Conservation (phyloP, 2,329 filamentous ascomycete species). For the Drechslerella coelobrocha region DNA sequence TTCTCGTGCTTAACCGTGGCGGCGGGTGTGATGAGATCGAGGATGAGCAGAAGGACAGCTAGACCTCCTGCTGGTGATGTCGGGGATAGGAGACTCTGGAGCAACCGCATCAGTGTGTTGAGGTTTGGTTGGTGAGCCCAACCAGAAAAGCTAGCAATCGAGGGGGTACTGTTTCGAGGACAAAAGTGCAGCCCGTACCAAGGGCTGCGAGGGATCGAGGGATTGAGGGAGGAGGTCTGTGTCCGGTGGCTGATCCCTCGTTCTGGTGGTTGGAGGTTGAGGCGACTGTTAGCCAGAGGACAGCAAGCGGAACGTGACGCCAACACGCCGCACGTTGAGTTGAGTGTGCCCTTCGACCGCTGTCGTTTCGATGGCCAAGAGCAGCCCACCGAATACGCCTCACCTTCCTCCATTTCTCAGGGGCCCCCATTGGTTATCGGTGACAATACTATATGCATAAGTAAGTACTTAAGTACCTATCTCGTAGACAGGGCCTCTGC, state of each 20-base stretch:
- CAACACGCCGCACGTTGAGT: too few species aligned
- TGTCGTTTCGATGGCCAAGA: too few species aligned
- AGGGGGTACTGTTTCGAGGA: background rate
- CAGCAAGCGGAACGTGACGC: too few species aligned
- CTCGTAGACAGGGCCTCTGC: too few species aligned
- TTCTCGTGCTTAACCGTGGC: constrained; percentile 91
- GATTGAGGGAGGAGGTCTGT: background rate
- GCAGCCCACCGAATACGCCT: too few species aligned
- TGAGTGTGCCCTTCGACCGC: too few species aligned
- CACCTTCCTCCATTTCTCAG: too few species aligned
- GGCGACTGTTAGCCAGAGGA: too few species aligned
- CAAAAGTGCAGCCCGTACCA: constrained; percentile 37
- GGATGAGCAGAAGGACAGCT: constrained; percentile 49
- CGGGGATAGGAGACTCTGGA: constrained; percentile 17
- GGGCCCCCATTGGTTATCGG: too few species aligned
- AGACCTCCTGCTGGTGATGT: constrained; percentile 34
- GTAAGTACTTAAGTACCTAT: too few species aligned
- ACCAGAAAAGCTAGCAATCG: constrained; percentile 38
- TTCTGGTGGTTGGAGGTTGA: background rate
- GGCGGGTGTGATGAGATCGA: constrained; percentile 58
- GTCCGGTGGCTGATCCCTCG: background rate
- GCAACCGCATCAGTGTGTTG: constrained; percentile 22
- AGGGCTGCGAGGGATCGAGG: background rate
- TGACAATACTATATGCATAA: too few species aligned
- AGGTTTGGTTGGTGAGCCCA: constrained; percentile 40